Evolutionary conservation across 139 green algal species (phyloP).

Genomic region (Haematococcus sp.): DNA sequence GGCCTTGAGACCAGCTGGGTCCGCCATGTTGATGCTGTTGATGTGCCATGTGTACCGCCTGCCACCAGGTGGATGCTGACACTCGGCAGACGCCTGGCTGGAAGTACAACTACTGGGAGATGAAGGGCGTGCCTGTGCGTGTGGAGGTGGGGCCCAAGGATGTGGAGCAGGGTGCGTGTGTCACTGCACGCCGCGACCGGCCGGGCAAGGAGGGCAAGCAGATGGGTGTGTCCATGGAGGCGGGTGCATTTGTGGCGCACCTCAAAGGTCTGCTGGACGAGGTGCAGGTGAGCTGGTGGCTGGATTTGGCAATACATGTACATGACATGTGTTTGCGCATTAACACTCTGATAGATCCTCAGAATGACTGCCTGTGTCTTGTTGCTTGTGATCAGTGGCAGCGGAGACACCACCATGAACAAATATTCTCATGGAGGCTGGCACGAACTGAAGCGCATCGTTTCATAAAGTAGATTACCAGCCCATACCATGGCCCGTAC

Average conservation of each 20-base stretch:
- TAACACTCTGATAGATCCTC: no score
- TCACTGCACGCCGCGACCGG: conserved; percentile 78
- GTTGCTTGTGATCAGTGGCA: no score
- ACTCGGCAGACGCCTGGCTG: conserved; percentile 84
- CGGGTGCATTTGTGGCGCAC: conserved; percentile 54
- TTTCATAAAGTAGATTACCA: no score
- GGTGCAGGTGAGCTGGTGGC: conserved; percentile 1
- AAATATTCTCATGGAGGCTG: no score
- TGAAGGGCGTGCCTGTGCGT: conserved; percentile 85
- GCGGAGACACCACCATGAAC: no score
- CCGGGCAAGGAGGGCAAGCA: conserved; percentile 94
- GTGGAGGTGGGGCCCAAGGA: conserved; percentile 92
- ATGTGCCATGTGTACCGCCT: background rate
- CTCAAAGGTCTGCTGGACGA: conserved; percentile 35
- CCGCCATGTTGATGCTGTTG: background rate
- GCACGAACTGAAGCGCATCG: no score
- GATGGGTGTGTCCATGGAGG: conserved; percentile 80
- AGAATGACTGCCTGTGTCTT: no score
- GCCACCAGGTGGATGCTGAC: conserved; percentile 68
- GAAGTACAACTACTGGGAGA: conserved; percentile 98
- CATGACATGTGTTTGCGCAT: no score
- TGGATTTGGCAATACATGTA: no score
- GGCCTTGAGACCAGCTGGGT: background rate
- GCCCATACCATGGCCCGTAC: no score
- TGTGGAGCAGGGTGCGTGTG: conserved; percentile 74